These are phyloP conservation scores for Penicillium arizonense DNA, from an alignment of 495 filamentous ascomycete genomes.

Conservation along the genomic window DNA sequence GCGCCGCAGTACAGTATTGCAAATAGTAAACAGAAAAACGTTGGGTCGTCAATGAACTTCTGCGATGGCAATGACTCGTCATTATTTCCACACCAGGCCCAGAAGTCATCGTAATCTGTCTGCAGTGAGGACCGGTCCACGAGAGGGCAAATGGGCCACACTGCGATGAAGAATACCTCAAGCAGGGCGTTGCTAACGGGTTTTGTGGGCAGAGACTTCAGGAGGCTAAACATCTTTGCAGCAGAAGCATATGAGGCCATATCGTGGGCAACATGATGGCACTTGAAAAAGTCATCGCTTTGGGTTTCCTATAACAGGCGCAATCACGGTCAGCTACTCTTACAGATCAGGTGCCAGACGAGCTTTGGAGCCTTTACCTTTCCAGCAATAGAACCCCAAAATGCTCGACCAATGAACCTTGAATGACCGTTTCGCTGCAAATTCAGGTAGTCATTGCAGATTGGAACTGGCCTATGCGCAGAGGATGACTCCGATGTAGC, in stretches of 20 bases:
- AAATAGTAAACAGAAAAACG: conserved; percentile 18
- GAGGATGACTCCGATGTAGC: not conserved
- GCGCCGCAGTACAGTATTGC: conserved; percentile 16
- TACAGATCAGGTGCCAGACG: no score
- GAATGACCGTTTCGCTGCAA: not conserved
- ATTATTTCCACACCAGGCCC: conserved; percentile 12
- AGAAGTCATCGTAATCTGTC: conserved; percentile 16
- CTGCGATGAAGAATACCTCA: conserved; percentile 8
- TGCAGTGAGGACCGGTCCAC: conserved; percentile 11
- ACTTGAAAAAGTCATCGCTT: conserved; percentile 13
- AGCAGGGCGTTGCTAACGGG: conserved; percentile 8
- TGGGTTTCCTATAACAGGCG: conserved; percentile 5
- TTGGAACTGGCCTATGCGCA: not conserved
- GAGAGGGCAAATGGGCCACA: conserved; percentile 15
- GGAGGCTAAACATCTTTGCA: not conserved
- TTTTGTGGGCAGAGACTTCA: conserved; percentile 1
- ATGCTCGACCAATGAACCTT: conserved; percentile 2
- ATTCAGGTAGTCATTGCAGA: not conserved
- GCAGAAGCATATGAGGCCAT: not conserved
- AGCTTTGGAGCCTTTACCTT: not conserved
- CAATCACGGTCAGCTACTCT: not conserved
- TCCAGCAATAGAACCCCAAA: conserved; percentile 12
- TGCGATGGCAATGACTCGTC: not conserved
- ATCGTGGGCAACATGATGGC: not conserved
- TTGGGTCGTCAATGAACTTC: conserved; percentile 16